phyloP scores from a whole-genome alignment of 352 stramenopile species.

The Phytophthora agathidicida region DNA sequence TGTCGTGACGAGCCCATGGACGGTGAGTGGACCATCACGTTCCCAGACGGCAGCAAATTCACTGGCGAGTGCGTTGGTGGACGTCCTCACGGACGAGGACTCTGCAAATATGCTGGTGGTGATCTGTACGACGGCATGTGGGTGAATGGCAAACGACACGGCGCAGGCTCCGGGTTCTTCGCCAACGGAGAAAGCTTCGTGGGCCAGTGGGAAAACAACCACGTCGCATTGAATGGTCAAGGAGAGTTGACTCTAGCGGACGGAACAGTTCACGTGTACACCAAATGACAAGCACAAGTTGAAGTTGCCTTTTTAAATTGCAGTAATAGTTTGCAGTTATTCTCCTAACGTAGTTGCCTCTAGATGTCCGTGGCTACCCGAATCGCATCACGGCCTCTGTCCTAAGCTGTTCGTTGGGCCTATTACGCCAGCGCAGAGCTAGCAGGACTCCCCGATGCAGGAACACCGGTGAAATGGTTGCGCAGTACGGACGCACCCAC shows the following conservation, averaged over 20 bases:
- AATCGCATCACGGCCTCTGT: no score
- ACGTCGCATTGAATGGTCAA: slow-evolving; percentile 77
- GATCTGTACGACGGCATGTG: slow-evolving; percentile 87
- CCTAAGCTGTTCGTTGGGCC: no score
- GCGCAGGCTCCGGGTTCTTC: slow-evolving; percentile 72
- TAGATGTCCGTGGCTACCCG: no score
- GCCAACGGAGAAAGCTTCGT: slow-evolving; percentile 74
- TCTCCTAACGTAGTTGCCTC: no score
- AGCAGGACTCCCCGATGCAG: no score
- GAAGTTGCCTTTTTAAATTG: no score
- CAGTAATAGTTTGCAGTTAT: no score
- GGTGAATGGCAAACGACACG: slow-evolving; percentile 82
- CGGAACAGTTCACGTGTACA: slow-evolving; percentile 76
- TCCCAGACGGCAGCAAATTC: slow-evolving; percentile 79
- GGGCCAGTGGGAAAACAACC: slow-evolving; percentile 83
- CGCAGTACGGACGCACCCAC: no score
- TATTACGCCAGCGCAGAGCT: no score
- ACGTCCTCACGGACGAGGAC: slow-evolving; percentile 68
- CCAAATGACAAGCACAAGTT: slow-evolving; percentile 45
- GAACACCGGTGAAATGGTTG: no score
- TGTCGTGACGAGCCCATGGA: slow-evolving; percentile 58
- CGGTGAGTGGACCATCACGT: slow-evolving; percentile 80
- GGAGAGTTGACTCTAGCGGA: slow-evolving; percentile 72
- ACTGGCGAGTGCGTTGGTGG: slow-evolving; percentile 66
- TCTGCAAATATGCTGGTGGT: slow-evolving; percentile 85